Base-by-base conservation (phyloP, 1,284 basidiomycete genomes). In the Prillingera fragicola region DNA sequence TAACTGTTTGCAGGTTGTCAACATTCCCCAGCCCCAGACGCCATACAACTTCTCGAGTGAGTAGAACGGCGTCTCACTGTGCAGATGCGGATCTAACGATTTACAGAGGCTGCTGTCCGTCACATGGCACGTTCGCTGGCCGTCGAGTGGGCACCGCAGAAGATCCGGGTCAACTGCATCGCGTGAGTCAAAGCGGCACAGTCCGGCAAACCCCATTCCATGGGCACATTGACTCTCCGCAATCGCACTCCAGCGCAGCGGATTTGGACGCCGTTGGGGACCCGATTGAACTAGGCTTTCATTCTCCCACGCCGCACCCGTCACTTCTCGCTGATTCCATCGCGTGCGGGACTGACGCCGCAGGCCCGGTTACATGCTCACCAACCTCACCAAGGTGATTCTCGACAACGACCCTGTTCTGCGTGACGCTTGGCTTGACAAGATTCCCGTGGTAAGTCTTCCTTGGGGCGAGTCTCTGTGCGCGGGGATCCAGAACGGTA, bases 1-100 rank as follows among this genome's bases (percentile, higher is more conserved):
- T 65, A 44, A 54, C 50, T 45, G 42, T 44, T n/a, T 38, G 6
- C 61, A 89, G 86, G 81, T 91, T 52, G 78, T 91, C 67, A 91
- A 91, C 71, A 79, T 85, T 45, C 88, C 88, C 49, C 76, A 95
- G 79, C 81, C 80, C 28, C 92, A 97, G 78, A 87, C 87, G 2
- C 91, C 92, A 0, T 97, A 97, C 73, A 97, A 96, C 70, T 85
- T 87, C n/a, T 91, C 89, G 33, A 92, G 65, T 66, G 26, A 17
- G 63, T 62, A 9, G 22, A 7, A n/a, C 8, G 31, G 6, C n/a
- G 18, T n/a, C 32, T 5, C 18, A 33, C 24, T 10, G 26, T 18
- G 14, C 8, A 19, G 7, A 25, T 18, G 17, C 23, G 15, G 22
- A 4, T 33, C 45, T 50, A 28, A 52, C 43, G 29, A 14, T 8